These are phyloP conservation scores for Fragaria nilgerrensis DNA, from an alignment of 306 rosid species.

Conservation along the genomic window DNA sequence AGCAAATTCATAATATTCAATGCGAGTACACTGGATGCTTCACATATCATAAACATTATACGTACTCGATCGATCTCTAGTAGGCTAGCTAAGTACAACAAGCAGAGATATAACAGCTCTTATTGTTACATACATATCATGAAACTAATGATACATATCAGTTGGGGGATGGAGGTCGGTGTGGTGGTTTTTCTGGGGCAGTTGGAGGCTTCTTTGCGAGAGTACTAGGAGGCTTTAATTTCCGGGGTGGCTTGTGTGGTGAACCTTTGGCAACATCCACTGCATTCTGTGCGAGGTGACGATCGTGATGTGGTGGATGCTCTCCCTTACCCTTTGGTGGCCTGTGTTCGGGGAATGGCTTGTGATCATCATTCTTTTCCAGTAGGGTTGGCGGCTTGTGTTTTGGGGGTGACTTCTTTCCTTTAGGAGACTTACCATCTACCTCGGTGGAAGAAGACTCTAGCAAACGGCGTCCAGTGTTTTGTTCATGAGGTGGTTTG, in stretches of 20 bases:
- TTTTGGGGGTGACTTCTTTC: conserved; percentile 13
- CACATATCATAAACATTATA: not conserved
- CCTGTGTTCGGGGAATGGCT: conserved; percentile 2
- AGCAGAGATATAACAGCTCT: not conserved
- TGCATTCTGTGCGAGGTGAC: not conserved
- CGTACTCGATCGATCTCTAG: not conserved
- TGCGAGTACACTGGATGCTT: not conserved
- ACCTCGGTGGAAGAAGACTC: not conserved
- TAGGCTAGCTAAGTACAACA: not conserved
- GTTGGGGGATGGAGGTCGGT: conserved; percentile 2
- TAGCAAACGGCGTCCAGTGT: not conserved
- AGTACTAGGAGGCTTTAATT: conserved; percentile 3
- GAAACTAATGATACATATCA: not conserved
- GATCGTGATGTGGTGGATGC: conserved; percentile 1
- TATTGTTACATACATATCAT: not conserved
- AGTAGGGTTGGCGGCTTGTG: conserved; percentile 8
- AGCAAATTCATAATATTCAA: not conserved
- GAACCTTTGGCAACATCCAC: not conserved
- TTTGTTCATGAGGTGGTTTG: conserved; percentile 7
- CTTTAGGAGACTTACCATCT: conserved; percentile 1
- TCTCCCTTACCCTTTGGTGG: conserved; percentile 7
- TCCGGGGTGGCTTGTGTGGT: conserved; percentile 8
- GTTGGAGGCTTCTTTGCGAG: not conserved
- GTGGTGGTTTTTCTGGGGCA: conserved; percentile 9
- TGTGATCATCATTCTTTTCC: not conserved